Conservation (phyloP, 495 filamentous ascomycete species). For the Durotheca rogersii region DNA sequence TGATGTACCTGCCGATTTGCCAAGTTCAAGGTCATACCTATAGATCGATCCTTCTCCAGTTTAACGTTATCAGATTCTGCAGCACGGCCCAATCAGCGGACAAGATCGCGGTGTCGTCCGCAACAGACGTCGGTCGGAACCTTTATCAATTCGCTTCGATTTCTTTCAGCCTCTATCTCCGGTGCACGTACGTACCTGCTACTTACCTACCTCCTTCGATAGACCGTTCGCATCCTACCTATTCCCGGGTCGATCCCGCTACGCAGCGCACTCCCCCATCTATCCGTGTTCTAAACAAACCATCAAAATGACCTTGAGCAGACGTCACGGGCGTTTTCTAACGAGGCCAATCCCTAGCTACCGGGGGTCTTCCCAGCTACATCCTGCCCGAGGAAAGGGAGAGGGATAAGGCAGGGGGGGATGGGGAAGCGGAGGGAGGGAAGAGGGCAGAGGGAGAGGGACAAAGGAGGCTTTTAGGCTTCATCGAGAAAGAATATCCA, state of each 20-base stretch:
- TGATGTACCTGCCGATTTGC: neutral
- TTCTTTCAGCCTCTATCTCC: slow-evolving; percentile 2
- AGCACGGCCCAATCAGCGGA: slow-evolving; percentile 20
- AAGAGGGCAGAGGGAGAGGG: no score
- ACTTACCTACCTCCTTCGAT: no score
- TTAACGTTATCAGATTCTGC: slow-evolving; percentile 34
- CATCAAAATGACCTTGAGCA: neutral
- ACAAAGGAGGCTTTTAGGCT: no score
- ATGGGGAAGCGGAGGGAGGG: no score
- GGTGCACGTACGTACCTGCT: neutral
- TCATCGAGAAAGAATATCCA: no score
- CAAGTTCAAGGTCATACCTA: neutral
- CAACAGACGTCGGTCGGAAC: slow-evolving; percentile 24
- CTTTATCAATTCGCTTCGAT: slow-evolving; percentile 4
- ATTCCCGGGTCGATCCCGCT: neutral
- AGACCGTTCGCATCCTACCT: neutral
- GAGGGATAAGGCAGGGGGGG: no score
- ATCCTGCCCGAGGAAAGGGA: no score
- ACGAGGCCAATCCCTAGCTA: neutral
- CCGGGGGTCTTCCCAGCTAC: no score
- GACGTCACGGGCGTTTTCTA: slow-evolving; percentile 12
- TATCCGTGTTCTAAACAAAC: neutral
- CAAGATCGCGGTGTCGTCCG: no score
- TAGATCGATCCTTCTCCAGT: slow-evolving; percentile 6
- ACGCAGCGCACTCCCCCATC: neutral